Percentiles rank a stretch among this genome's conserved stretches.
Conservation (phyloP, 768 basidiomycete species). For the Boletus huronensis region DNA sequence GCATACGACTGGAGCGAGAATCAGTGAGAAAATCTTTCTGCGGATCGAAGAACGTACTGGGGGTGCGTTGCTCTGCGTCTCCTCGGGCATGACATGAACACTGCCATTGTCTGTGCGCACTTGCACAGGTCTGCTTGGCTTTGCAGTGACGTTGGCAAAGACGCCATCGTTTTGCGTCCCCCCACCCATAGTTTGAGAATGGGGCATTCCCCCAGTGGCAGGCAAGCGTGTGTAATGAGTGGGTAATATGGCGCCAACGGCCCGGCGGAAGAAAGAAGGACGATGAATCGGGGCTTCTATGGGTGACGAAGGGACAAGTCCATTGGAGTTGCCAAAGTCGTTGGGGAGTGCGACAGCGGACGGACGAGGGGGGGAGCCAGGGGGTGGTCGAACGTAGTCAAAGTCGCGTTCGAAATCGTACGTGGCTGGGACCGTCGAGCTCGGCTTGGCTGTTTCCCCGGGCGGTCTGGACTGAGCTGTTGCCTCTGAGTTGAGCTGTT, state of each 20-base stretch:
- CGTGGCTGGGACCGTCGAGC: slow-evolving; percentile 24
- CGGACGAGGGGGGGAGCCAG: slow-evolving; percentile 70
- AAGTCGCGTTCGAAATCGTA: slow-evolving; percentile 77
- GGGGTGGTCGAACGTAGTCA: slow-evolving; percentile 65
- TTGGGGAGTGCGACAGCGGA: slow-evolving; percentile 59
- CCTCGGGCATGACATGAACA: slow-evolving; percentile 70
- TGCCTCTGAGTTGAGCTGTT: slow-evolving; percentile 21
- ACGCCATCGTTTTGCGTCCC: slow-evolving; percentile 89
- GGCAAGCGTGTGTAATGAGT: slow-evolving; percentile 59
- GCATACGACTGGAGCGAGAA: slow-evolving; percentile 63
- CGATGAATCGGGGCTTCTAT: slow-evolving; percentile 31
- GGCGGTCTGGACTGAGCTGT: slow-evolving; percentile 26
- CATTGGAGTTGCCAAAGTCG: slow-evolving; percentile 71
- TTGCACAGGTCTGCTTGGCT: slow-evolving; percentile 54
- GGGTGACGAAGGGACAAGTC: slow-evolving; percentile 52
- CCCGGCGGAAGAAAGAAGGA: slow-evolving; percentile 55
- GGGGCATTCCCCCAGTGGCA: slow-evolving; percentile 35
- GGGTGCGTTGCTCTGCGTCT: slow-evolving; percentile 75
- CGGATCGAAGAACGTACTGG: slow-evolving; percentile 56
- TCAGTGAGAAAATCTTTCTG: background rate
- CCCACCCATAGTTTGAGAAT: slow-evolving; percentile 46
- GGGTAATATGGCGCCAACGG: slow-evolving; percentile 57
- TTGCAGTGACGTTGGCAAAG: slow-evolving; percentile 91
- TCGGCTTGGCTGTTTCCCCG: slow-evolving; percentile 15
- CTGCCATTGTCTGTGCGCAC: slow-evolving; percentile 52